phyloP scores from a whole-genome alignment of 768 basidiomycete species.

The Kwoniella mangroviensis region DNA sequence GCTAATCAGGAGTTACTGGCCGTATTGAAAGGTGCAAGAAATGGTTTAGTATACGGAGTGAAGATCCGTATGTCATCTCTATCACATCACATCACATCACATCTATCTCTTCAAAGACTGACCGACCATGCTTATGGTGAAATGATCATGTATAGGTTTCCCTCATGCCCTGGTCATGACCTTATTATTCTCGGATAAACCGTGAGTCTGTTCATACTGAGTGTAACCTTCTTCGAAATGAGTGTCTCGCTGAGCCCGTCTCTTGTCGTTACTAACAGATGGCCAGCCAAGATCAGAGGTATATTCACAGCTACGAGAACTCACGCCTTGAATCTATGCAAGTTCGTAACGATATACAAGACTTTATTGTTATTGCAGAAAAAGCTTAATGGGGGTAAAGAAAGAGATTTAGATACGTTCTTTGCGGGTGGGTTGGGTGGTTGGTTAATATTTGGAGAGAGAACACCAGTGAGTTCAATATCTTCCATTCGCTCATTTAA shows the following conservation, averaged over 20 bases:
- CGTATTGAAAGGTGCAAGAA: conserved; percentile 83
- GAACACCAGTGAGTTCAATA: conserved; percentile 58
- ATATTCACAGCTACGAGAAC: conserved; percentile 86
- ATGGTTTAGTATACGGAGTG: conserved; percentile 57
- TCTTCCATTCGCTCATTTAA: background rate
- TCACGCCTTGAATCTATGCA: conserved; percentile 88
- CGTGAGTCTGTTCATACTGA: conserved; percentile 64
- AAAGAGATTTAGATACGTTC: conserved; percentile 80
- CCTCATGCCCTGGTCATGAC: conserved; percentile 98
- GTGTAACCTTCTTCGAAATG: too few species aligned
- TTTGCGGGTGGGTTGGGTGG: conserved; percentile 91
- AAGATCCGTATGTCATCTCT: conserved; percentile 50
- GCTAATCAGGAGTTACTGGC: conserved; percentile 86
- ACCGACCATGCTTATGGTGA: background rate
- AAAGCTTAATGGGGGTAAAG: conserved; percentile 75
- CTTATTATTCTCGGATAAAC: conserved; percentile 86
- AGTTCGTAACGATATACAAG: conserved; percentile 95
- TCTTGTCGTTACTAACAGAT: conserved; percentile 17
- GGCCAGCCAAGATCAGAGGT: conserved; percentile 53
- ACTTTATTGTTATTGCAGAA: conserved; percentile 78
- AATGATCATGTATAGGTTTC: conserved; percentile 63
- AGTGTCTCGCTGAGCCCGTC: too few species aligned
- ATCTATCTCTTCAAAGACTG: background rate
- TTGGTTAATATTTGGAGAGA: conserved; percentile 62
- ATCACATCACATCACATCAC: background rate